phyloP scores from a whole-genome alignment of 164 flowering plant genomes.

The Liriodendron chinense region DNA sequence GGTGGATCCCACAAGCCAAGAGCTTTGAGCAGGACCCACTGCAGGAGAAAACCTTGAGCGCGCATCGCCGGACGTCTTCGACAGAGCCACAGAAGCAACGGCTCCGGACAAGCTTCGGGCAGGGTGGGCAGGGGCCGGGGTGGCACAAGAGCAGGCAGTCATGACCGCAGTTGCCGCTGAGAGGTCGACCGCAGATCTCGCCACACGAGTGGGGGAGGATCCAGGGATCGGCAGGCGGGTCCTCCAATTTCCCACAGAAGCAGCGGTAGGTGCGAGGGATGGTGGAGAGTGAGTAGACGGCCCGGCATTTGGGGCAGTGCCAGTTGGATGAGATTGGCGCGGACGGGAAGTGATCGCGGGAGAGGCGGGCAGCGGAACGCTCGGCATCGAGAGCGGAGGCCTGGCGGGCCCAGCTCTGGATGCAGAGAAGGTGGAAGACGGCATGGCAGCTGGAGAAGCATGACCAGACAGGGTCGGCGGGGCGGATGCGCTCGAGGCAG shows the following conservation, averaged over 20 bases:
- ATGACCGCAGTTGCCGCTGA: conserved; percentile 71
- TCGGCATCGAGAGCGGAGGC: conserved; percentile 56
- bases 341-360: conserved; percentile 35
- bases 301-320: conserved; percentile 92
- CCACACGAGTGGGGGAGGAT: conserved; percentile 92
- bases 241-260: conserved; percentile 72
- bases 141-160: conserved; percentile 77
- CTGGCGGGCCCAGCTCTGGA: conserved; percentile 92
- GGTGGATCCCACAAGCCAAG: conserved; percentile 60
- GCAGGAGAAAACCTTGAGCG: conserved; percentile 70
- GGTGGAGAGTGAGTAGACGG: conserved; percentile 51
- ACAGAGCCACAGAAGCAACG: conserved; percentile 66
- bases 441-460: conserved; percentile 71
- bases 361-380: conserved; percentile 61
- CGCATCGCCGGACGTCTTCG: conserved; percentile 74
- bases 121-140: conserved; percentile 91
- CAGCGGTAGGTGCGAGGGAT: conserved; percentile 65
- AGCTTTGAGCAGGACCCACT: conserved; percentile 40
- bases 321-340: conserved; percentile 48
- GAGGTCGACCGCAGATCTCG: conserved; percentile 63
- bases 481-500: conserved; percentile 76
- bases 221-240: conserved; percentile 87
- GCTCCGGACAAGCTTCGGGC: conserved; percentile 70
- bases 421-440: conserved; percentile 82
- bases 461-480: conserved; percentile 79